A percentile compares a stretch with the other conserved stretches of the same genome.
Evolutionary conservation across 2,329 filamentous ascomycete species (phyloP).

Genomic region (Ilyonectria mors-panacis): DNA sequence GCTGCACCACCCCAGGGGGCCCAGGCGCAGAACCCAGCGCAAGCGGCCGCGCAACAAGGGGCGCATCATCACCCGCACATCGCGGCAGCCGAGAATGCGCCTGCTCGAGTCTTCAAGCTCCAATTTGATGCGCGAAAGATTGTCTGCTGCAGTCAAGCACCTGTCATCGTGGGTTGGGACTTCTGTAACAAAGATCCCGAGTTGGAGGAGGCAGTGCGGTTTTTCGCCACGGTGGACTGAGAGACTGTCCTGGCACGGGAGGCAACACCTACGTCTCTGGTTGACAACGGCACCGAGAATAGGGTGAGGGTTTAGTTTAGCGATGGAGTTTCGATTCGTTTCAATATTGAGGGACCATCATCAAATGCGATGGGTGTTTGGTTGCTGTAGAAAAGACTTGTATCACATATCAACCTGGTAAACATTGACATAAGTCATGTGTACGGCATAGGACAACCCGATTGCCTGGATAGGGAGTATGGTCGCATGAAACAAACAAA

Average conservation of each 20-base stretch:
- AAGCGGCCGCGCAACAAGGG: slow-evolving; percentile 11
- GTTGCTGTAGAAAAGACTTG: slow-evolving; percentile 22
- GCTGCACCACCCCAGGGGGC: slow-evolving; percentile 29
- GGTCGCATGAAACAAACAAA: slow-evolving; percentile 8
- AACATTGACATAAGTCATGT: slow-evolving; percentile 20
- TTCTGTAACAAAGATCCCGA: slow-evolving; percentile 91
- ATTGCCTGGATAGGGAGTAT: slow-evolving; percentile 15
- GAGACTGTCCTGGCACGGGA: background rate
- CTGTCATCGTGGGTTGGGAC: slow-evolving; percentile 96
- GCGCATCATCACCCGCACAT: slow-evolving; percentile 62
- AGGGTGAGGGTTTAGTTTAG: slow-evolving; percentile 22
- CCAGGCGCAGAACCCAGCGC: slow-evolving; percentile 30
- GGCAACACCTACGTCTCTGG: background rate
- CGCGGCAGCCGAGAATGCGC: slow-evolving; percentile 61
- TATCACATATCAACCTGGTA: slow-evolving; percentile 28
- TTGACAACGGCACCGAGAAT: background rate
- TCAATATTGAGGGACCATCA: slow-evolving; percentile 2
- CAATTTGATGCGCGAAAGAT: slow-evolving; percentile 96
- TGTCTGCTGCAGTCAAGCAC: slow-evolving; percentile 93
- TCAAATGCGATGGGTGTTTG: slow-evolving; percentile 21
- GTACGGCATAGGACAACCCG: slow-evolving; percentile 15
- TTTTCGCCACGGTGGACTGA: slow-evolving; percentile 76
- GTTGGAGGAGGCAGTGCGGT: slow-evolving; percentile 81
- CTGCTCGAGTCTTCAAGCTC: slow-evolving; percentile 88
- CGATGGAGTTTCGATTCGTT: slow-evolving; percentile 27